A percentile compares a stretch with the other conserved stretches of the same genome.
Evolutionary conservation across 2,329 filamentous ascomycete species (phyloP).

Genomic region (Aaosphaeria arxii): DNA sequence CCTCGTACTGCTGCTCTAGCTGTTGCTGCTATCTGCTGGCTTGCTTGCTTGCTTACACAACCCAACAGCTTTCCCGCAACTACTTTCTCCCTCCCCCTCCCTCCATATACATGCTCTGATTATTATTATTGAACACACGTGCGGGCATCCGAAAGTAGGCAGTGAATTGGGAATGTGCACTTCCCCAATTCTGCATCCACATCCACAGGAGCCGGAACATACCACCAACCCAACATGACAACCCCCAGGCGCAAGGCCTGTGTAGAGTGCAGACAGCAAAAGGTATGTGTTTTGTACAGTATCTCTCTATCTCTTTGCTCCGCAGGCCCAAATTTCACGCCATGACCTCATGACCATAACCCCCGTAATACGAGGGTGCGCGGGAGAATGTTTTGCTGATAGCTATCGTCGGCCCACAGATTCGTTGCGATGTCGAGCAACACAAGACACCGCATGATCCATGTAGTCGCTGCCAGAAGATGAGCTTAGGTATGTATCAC

Average conservation of each 20-base stretch:
- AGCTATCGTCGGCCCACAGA: conserved; percentile 12
- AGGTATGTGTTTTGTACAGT: conserved; percentile 16
- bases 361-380: background rate
- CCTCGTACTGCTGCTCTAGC: background rate
- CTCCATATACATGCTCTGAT: too few relatives aligned
- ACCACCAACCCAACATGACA: conserved; percentile 15
- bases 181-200: background rate
- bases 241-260: conserved; percentile 36
- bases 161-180: background rate
- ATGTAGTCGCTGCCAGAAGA: conserved; percentile 34
- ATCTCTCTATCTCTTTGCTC: background rate
- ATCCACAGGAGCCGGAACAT: too few relatives aligned
- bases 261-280: conserved; percentile 38
- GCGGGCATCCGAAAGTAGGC: too few relatives aligned
- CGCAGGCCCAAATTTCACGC: background rate
- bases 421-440: conserved; percentile 38
- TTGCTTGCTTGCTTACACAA: background rate
- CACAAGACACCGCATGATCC: conserved; percentile 35
- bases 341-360: background rate
- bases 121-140: too few relatives aligned
- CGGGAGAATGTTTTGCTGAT: background rate
- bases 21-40: too few relatives aligned
- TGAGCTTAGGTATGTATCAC: conserved; percentile 16
- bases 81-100: background rate
- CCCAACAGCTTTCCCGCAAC: background rate